Evolutionary conservation across 345 rosid species (phyloP), one percentile per base, ranked within the genome.

Genomic region (Lenwebbia sp.): DNA sequence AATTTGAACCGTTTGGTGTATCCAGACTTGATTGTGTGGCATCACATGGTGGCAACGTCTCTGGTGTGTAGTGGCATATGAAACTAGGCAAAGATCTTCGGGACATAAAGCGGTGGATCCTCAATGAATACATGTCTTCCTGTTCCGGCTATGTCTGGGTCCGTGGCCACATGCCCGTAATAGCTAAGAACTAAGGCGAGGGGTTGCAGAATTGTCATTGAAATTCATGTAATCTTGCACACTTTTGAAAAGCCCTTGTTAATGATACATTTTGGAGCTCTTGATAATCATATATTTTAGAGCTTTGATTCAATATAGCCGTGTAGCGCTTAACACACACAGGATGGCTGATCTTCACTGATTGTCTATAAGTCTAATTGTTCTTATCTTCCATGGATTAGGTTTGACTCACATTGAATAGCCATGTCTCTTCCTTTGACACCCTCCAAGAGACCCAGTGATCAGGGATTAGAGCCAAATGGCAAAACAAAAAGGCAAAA

Each of bases 401-500:
- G 78, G 78, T 37, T 70, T 19, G 47, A 10, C 47, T 70, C 21
- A 10, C 78, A 37, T 70, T 70, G 78, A 70, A 51, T 54, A 74
- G 89, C 25, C 33, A 94, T 94, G 97, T 91, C 94, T 82, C 62
- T 74, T 54, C 88, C 91, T 28, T 88, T 88, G 88, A 93, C 91
- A 3, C 94, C 95, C 85, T 87, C 94, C 44, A 95, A 94, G 90
- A 90, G 98, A 85, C 91, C 90, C 10, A 86, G 62, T 89, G 95
- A 92, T 75, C 83, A 65, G 85, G 41, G 44, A 81, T 53, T 84
- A 7, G 96, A 94, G 86, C 26, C 90, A 56, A 89, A 90, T 89
- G 92, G 92, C 62, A 92, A 91, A 85, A 92, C 89, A 11, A 92
- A 94, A 89, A 83, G 82, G 86, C 96, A 91, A 81, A 94, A 90